Evolutionary conservation across 2,329 filamentous ascomycete species (phyloP).

Genomic region (Achaetomium macrosporum): DNA sequence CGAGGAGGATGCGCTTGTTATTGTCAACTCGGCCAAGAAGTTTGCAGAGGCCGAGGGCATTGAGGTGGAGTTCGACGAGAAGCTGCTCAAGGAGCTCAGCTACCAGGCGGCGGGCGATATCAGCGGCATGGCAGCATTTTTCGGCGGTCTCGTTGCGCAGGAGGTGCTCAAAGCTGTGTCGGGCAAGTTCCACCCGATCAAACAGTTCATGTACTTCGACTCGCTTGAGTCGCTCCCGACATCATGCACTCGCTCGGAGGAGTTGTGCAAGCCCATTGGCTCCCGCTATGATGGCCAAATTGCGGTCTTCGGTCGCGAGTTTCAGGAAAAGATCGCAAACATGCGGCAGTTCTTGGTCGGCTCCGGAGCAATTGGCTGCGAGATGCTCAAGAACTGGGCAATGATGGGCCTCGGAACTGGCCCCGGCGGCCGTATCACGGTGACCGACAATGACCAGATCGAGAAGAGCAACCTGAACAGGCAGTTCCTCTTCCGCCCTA

Average conservation of each 20-base stretch:
- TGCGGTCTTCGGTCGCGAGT: slow-evolving; percentile 89
- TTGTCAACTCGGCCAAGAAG: slow-evolving; percentile 68
- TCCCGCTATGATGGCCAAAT: slow-evolving; percentile 96
- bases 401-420: slow-evolving; percentile 94
- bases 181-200: slow-evolving; percentile 93
- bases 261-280: slow-evolving; percentile 78
- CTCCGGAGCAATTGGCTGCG: slow-evolving; percentile 93
- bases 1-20: slow-evolving; percentile 71
- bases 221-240: slow-evolving; percentile 90
- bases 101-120: slow-evolving; percentile 92
- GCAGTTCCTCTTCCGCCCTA: slow-evolving; percentile 90
- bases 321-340: slow-evolving; percentile 88
- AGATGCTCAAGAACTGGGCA: slow-evolving; percentile 99
- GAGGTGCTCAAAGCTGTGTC: slow-evolving; percentile 96
- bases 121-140: slow-evolving; percentile 88
- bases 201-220: slow-evolving; percentile 96
- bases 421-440: slow-evolving; percentile 78
- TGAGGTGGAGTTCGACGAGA: slow-evolving; percentile 83
- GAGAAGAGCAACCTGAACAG: slow-evolving; percentile 98
- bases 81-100: slow-evolving; percentile 84
- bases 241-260: slow-evolving; percentile 68
- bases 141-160: slow-evolving; percentile 87
- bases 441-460: slow-evolving; percentile 98
- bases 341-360: slow-evolving; percentile 91
- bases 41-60: slow-evolving; percentile 69